Conservation (phyloP, 2,329 filamentous ascomycete species). For the Verticillium albo-atrum region DNA sequence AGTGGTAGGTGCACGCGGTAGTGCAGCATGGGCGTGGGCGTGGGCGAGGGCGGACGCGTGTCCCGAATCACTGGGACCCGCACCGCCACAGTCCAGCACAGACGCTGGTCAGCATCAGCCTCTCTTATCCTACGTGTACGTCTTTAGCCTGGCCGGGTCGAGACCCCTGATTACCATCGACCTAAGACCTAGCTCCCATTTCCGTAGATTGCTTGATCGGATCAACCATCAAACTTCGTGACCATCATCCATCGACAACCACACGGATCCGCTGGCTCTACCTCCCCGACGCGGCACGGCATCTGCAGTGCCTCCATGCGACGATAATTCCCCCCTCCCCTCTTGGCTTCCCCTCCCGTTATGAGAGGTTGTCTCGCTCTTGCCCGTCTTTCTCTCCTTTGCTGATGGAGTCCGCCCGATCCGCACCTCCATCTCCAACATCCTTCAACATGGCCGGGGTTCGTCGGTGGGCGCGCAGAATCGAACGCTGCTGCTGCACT, state of each 20-base stretch:
- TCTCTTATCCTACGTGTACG: neutral
- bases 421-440: neutral
- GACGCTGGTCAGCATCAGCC: neutral
- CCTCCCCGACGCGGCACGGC: neutral
- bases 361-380: neutral
- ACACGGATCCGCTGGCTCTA: neutral
- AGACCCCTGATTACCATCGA: neutral
- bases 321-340: neutral
- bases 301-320: neutral
- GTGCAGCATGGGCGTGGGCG: too few relatives aligned
- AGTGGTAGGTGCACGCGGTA: too few relatives aligned
- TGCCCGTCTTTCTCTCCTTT: neutral
- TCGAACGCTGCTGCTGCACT: conserved; percentile 81
- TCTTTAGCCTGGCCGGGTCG: neutral
- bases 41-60: neutral
- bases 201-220: neutral
- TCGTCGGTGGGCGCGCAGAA: conserved; percentile 60
- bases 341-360: neutral
- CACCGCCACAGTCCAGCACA: neutral
- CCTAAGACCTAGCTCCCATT: neutral
- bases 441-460: conserved; percentile 37
- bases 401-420: neutral
- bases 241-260: neutral
- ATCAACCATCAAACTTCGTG: neutral
- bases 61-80: neutral